Conservation (phyloP, 371 early-diverging fungal genomes). For the Syncephalastrum monosporum region DNA sequence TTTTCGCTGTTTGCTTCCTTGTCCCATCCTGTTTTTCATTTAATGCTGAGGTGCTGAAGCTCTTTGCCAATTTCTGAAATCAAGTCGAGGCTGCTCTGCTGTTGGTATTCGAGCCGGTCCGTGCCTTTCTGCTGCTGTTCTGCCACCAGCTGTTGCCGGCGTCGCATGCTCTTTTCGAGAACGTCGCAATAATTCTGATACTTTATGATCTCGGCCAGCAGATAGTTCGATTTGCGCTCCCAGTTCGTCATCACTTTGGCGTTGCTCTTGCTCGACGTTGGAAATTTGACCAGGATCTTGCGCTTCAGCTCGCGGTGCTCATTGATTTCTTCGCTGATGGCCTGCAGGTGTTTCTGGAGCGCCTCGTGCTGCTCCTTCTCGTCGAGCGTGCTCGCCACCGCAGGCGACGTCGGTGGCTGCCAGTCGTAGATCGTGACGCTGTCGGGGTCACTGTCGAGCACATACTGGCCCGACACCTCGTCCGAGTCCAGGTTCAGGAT, state of each 20-base stretch:
- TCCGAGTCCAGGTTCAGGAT: constrained; percentile 30
- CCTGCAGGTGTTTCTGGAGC: constrained; percentile 31
- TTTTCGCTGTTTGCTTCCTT: too few species aligned
- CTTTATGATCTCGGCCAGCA: constrained; percentile 86
- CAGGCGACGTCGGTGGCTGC: constrained; percentile 41
- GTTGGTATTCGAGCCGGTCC: constrained; percentile 2
- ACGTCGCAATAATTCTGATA: constrained; percentile 83
- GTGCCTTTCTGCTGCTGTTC: constrained; percentile 1
- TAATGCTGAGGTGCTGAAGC: constrained; percentile 15
- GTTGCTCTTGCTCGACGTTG: constrained; percentile 54
- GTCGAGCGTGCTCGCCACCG: constrained; percentile 32
- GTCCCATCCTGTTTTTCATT: not conserved
- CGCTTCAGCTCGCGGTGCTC: constrained; percentile 41
- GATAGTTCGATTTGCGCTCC: constrained; percentile 82
- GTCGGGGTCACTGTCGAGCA: constrained; percentile 25
- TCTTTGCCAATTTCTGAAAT: constrained; percentile 37
- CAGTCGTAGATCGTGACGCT: constrained; percentile 35
- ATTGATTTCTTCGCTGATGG: constrained; percentile 39
- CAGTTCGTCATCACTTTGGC: constrained; percentile 81
- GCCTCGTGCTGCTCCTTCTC: constrained; percentile 35
- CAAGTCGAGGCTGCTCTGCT: constrained; percentile 24
- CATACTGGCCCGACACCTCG: constrained; percentile 11
- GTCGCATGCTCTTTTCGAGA: constrained; percentile 57
- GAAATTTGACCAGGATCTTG: constrained; percentile 51
- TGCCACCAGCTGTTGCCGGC: constrained; percentile 16